A percentile compares a stretch with the other conserved stretches of the same genome.
phyloP scores from a whole-genome alignment of 768 basidiomycete genomes.

The Xerocomus spinulosus region DNA sequence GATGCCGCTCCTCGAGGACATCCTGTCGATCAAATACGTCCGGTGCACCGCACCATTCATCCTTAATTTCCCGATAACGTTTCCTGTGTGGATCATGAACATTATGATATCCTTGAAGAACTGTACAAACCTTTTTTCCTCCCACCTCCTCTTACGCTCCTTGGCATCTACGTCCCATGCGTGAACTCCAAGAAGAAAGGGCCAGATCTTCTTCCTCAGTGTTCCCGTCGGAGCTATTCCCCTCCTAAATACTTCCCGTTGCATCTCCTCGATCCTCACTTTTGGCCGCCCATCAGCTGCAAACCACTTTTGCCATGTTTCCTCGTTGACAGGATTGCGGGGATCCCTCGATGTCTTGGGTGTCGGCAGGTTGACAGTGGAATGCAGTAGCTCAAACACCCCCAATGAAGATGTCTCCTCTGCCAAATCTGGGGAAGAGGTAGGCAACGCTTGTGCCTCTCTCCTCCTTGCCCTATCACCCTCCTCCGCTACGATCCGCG shows the following conservation, averaged over 20 bases:
- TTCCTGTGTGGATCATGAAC: slow-evolving; percentile 39
- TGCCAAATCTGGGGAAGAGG: slow-evolving; percentile 43
- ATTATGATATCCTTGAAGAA: neutral
- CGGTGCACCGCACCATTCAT: slow-evolving; percentile 78
- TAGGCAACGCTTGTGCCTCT: slow-evolving; percentile 68
- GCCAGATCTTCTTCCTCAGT: slow-evolving; percentile 79
- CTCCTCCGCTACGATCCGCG: slow-evolving; percentile 94
- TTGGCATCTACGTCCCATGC: slow-evolving; percentile 69
- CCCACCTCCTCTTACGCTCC: slow-evolving; percentile 60
- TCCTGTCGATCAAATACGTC: slow-evolving; percentile 79
- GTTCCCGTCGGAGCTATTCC: slow-evolving; percentile 54
- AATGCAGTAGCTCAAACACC: slow-evolving; percentile 82
- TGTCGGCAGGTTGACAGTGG: slow-evolving; percentile 72
- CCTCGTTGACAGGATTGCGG: slow-evolving; percentile 66
- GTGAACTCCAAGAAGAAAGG: slow-evolving; percentile 80
- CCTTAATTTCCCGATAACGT: slow-evolving; percentile 66
- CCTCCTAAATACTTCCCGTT: slow-evolving; percentile 70
- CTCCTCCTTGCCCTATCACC: slow-evolving; percentile 83
- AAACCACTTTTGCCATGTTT: slow-evolving; percentile 79
- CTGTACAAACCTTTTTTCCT: slow-evolving; percentile 51
- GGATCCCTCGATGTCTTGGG: slow-evolving; percentile 84
- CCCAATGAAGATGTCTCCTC: slow-evolving; percentile 75
- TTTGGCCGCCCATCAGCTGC: slow-evolving; percentile 61
- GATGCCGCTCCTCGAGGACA: slow-evolving; percentile 85
- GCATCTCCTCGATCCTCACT: slow-evolving; percentile 65